phyloP scores from a whole-genome alignment of 2,329 filamentous ascomycete genomes.

The Colletotrichum sp. region DNA sequence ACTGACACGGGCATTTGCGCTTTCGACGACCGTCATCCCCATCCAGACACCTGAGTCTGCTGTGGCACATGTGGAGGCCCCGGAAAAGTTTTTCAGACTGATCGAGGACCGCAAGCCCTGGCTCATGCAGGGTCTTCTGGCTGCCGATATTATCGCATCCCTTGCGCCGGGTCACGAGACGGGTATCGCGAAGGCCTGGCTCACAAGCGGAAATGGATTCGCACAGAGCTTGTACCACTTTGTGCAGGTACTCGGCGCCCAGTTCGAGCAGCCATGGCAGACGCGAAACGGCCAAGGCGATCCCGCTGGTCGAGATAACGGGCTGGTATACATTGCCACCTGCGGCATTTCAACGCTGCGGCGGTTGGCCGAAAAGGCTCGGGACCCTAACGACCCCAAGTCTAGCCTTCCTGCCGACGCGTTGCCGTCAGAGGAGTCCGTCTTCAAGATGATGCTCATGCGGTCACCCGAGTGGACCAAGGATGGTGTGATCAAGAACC shows the following conservation, averaged over 20 bases:
- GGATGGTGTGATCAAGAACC: constrained; percentile 70
- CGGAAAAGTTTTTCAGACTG: constrained; percentile 52
- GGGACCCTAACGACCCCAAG: constrained; percentile 56
- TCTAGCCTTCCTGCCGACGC: constrained; percentile 63
- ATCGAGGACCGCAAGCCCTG: constrained; percentile 87
- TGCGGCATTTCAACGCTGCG: constrained; percentile 73
- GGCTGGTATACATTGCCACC: constrained; percentile 68
- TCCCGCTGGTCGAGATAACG: constrained; percentile 41
- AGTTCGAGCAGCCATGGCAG: constrained; percentile 55
- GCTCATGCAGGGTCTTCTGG: constrained; percentile 89
- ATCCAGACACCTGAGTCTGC: constrained; percentile 50
- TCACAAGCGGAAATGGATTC: constrained; percentile 84
- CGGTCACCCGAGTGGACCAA: constrained; percentile 66
- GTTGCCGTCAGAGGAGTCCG: constrained; percentile 69
- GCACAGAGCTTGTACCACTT: constrained; percentile 80
- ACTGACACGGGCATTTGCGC: constrained; percentile 83
- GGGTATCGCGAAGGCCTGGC: constrained; percentile 77
- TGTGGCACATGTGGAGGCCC: constrained; percentile 24
- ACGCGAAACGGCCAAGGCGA: constrained; percentile 35
- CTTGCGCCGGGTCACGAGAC: constrained; percentile 75
- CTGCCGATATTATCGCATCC: constrained; percentile 85
- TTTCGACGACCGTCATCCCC: constrained; percentile 86
- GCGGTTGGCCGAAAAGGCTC: constrained; percentile 71
- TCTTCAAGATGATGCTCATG: constrained; percentile 72
- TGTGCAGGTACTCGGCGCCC: constrained; percentile 72